phyloP scores from a whole-genome alignment of 176 grass and related monocot species.

The Carex littledalei region DNA sequence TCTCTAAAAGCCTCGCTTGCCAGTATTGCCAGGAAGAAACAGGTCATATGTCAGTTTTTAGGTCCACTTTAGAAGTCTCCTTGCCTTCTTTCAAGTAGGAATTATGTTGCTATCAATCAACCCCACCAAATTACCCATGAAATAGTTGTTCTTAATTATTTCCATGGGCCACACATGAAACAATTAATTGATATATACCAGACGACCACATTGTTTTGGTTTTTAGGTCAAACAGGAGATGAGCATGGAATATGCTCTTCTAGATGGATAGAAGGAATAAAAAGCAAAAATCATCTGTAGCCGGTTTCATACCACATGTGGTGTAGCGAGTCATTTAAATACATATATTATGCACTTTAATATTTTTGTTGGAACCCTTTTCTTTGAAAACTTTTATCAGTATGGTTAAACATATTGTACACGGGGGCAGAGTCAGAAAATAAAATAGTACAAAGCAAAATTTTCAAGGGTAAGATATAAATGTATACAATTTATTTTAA shows the following conservation, averaged over 20 bases:
- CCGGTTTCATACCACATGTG: neutral
- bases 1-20: neutral
- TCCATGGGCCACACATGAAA: constrained; percentile 8
- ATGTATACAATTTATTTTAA: too few species aligned
- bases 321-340: neutral
- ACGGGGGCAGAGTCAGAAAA: too few species aligned
- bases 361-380: neutral
- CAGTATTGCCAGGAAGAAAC: neutral
- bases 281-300: neutral
- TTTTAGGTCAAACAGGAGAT: neutral
- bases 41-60: constrained; percentile 2
- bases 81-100: constrained; percentile 1
- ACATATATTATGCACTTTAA: too few species aligned
- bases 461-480: too few species aligned
- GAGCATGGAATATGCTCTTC: neutral
- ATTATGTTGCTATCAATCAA: constrained; percentile 8
- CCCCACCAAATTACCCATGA: constrained; percentile 15
- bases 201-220: neutral
- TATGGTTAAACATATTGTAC: neutral
- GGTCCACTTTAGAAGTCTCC: constrained; percentile 21
- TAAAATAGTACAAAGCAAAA: too few species aligned
- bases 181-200: constrained; percentile 4
- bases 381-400: neutral
- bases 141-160: constrained; percentile 10
- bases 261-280: neutral